Conservation (phyloP, 345 rosid genomes). For the Eucalyptus grandis region DNA sequence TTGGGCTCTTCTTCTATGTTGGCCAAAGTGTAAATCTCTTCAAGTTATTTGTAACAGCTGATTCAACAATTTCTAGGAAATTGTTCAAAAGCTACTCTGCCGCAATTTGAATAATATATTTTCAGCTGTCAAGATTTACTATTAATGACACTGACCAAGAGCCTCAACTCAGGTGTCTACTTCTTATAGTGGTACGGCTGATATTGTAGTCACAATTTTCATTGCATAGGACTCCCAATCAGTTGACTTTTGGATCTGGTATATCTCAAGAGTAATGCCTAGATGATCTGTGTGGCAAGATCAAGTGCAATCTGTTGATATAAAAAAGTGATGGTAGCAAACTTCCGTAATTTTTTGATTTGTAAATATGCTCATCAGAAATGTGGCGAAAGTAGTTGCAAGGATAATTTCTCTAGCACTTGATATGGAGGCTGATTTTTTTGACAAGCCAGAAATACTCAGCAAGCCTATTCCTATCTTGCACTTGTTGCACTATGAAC, state of each 20-base stretch:
- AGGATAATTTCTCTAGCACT: conserved; percentile 71
- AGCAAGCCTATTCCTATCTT: conserved; percentile 53
- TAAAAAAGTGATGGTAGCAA: not conserved
- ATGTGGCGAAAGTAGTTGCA: conserved; percentile 41
- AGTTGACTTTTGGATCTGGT: too few relatives aligned
- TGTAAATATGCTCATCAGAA: conserved; percentile 4
- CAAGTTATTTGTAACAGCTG: not conserved
- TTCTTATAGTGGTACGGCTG: not conserved
- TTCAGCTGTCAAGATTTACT: not conserved
- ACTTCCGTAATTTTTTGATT: not conserved
- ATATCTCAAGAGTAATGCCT: too few relatives aligned
- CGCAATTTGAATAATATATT: not conserved
- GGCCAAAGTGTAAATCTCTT: not conserved
- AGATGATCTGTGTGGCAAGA: too few relatives aligned
- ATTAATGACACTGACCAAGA: not conserved
- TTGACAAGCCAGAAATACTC: conserved; percentile 64
- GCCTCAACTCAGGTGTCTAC: not conserved
- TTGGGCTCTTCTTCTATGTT: not conserved
- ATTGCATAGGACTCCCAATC: too few relatives aligned
- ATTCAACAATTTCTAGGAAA: not conserved
- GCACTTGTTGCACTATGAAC: conserved; percentile 65
- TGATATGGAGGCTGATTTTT: conserved; percentile 44
- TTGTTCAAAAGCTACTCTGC: too few relatives aligned
- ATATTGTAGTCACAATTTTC: too few relatives aligned
- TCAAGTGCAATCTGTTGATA: too few relatives aligned